Percentiles rank a stretch among this genome's conserved stretches.
These are phyloP conservation scores for Cudoniella acicularis DNA, from an alignment of 495 filamentous ascomycete genomes.

Conservation along the genomic window DNA sequence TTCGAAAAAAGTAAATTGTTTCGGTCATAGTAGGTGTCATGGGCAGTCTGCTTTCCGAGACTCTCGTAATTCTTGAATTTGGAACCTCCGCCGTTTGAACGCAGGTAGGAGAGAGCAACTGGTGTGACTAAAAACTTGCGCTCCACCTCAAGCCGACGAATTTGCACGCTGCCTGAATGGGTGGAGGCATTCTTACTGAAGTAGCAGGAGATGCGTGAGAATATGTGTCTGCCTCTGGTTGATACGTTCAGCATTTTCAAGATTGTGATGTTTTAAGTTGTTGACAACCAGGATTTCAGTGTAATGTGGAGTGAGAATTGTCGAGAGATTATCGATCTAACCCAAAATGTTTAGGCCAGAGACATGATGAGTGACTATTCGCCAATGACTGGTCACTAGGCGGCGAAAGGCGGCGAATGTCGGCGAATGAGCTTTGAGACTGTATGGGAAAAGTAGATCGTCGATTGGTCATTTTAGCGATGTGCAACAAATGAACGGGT, in stretches of 20 bases:
- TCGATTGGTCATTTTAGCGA: no score
- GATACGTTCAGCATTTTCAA: background rate
- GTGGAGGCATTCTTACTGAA: constrained; percentile 1
- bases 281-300: background rate
- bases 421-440: no score
- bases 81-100: constrained; percentile 19
- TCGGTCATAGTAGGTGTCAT: constrained; percentile 35
- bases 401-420: no score
- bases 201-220: constrained; percentile 10
- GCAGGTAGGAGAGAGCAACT: constrained; percentile 22
- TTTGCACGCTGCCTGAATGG: constrained; percentile 9
- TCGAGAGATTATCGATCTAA: no score
- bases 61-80: constrained; percentile 23
- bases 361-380: no score
- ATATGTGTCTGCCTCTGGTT: background rate
- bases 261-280: constrained; percentile 11
- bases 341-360: no score
- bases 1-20: constrained; percentile 17
- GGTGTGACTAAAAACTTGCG: constrained; percentile 33
- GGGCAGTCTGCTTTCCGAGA: constrained; percentile 22
- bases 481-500: no score
- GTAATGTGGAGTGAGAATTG: no score
- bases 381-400: no score
- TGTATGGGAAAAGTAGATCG: no score
- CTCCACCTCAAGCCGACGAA: constrained; percentile 33